Conservation (phyloP, 306 rosid species). For the Lotus japonicus region DNA sequence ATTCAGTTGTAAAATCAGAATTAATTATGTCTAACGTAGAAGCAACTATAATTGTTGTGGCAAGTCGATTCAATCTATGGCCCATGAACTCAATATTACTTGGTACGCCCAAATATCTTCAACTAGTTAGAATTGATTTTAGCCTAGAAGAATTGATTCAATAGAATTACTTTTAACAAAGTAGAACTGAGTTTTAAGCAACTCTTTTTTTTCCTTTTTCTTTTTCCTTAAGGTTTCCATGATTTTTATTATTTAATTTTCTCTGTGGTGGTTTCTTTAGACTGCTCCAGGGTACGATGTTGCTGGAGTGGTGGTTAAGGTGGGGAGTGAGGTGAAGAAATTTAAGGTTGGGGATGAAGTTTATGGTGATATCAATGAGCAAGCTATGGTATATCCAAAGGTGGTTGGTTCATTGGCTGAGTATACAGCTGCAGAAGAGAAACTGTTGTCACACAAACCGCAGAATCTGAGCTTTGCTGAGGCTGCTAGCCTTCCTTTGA, state of each 20-base stretch:
- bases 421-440: constrained; percentile 58
- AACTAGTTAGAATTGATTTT: too few relatives aligned
- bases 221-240: neutral
- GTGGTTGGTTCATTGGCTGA: constrained; percentile 51
- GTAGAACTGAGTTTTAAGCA: too few relatives aligned
- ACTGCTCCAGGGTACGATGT: constrained; percentile 51
- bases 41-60: too few relatives aligned
- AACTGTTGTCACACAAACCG: constrained; percentile 50
- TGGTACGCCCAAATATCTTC: too few relatives aligned
- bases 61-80: too few relatives aligned
- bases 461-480: constrained; percentile 47
- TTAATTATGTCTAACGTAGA: too few relatives aligned
- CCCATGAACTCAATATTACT: too few relatives aligned
- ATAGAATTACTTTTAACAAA: too few relatives aligned
- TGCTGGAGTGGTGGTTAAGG: constrained; percentile 60
- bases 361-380: constrained; percentile 46
- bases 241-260: neutral
- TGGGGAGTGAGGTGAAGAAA: constrained; percentile 50
- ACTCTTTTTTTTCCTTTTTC: too few relatives aligned
- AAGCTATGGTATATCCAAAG: constrained; percentile 31
- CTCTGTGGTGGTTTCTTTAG: constrained; percentile 16
- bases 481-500: constrained; percentile 70
- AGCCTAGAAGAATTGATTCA: too few relatives aligned
- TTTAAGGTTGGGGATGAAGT: constrained; percentile 70
- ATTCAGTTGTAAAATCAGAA: too few relatives aligned